Percentiles rank a stretch among this genome's conserved stretches.
phyloP scores from a whole-genome alignment of 2,329 filamentous ascomycete genomes.

The Hymenoscyphus linearis region DNA sequence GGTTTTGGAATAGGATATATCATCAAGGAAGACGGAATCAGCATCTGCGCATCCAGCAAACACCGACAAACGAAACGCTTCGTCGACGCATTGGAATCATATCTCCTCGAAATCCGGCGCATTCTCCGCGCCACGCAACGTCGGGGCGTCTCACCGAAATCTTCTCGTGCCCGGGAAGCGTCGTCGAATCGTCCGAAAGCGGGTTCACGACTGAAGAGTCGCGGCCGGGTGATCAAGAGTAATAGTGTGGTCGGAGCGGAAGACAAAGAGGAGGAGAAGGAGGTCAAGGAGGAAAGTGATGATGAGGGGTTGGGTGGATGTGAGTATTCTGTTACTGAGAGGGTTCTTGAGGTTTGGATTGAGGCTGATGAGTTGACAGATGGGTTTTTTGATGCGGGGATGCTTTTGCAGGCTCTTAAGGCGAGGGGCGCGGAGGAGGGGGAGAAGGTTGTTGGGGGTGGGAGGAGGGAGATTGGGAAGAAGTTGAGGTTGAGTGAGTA shows the following conservation, averaged over 20 bases:
- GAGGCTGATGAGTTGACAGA: slow-evolving; percentile 47
- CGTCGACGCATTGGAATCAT: slow-evolving; percentile 83
- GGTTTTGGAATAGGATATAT: slow-evolving; percentile 98
- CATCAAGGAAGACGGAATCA: slow-evolving; percentile 89
- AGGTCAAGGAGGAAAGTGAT: slow-evolving; percentile 69
- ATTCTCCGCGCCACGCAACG: slow-evolving; percentile 67
- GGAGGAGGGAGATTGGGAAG: slow-evolving; percentile 67
- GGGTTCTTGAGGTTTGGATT: slow-evolving; percentile 9
- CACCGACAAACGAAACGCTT: slow-evolving; percentile 90
- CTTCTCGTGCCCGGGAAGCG: slow-evolving; percentile 55
- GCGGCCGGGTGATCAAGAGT: slow-evolving; percentile 64
- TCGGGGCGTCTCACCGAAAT: slow-evolving; percentile 44
- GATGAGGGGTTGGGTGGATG: slow-evolving; percentile 90
- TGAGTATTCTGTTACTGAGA: slow-evolving; percentile 53
- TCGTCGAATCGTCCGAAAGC: slow-evolving; percentile 33
- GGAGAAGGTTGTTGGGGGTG: slow-evolving; percentile 52
- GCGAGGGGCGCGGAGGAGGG: slow-evolving; percentile 57
- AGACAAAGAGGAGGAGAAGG: slow-evolving; percentile 44
- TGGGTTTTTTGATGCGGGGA: slow-evolving; percentile 95
- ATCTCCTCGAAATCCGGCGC: slow-evolving; percentile 84
- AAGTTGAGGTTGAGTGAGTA: slow-evolving; percentile 68
- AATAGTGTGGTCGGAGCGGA: neutral
- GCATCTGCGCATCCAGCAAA: slow-evolving; percentile 88
- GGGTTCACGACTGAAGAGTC: slow-evolving; percentile 55
- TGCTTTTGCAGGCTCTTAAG: slow-evolving; percentile 85